Evolutionary conservation across 2,329 filamentous ascomycete genomes (phyloP).

Genomic region (Endothia cerciana): DNA sequence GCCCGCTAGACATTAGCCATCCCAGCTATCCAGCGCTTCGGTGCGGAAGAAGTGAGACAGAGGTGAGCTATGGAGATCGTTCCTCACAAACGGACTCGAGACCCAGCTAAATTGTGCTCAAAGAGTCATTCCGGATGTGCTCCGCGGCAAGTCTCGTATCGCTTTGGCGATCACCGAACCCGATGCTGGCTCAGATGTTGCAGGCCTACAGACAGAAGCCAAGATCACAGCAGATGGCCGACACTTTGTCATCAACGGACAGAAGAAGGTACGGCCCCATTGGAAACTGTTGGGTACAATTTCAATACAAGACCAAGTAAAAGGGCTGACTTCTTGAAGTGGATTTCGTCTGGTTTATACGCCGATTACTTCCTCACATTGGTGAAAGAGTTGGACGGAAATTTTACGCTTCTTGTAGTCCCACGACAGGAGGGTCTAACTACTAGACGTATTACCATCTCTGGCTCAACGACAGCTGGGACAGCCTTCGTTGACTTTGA

Average conservation of each 20-base stretch:
- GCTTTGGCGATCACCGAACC: constrained; percentile 33
- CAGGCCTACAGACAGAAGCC: constrained; percentile 29
- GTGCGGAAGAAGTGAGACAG: constrained; percentile 31
- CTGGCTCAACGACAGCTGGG: constrained; percentile 63
- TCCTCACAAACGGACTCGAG: constrained; percentile 30
- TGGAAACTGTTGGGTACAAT: neutral
- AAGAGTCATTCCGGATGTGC: constrained; percentile 38
- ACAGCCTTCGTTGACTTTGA: constrained; percentile 57
- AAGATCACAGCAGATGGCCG: constrained; percentile 24
- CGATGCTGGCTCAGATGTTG: constrained; percentile 31
- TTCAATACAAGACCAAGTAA: neutral
- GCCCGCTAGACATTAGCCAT: constrained; percentile 23
- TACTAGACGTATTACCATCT: constrained; percentile 59
- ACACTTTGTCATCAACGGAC: constrained; percentile 61
- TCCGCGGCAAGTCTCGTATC: constrained; percentile 41
- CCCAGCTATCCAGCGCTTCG: constrained; percentile 35
- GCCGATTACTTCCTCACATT: constrained; percentile 62
- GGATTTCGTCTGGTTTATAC: constrained; percentile 62
- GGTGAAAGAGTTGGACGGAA: constrained; percentile 47
- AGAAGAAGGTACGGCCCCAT: constrained; percentile 49
- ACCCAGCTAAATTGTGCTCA: constrained; percentile 10
- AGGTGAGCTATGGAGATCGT: constrained; percentile 30
- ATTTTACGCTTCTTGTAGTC: constrained; percentile 60
- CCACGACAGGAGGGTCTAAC: constrained; percentile 51
- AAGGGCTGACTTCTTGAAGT: constrained; percentile 39